A percentile compares a stretch with the other conserved stretches of the same genome.
These are phyloP conservation scores for Rosa persica DNA, from an alignment of 306 rosid species.

Conservation along the genomic window DNA sequence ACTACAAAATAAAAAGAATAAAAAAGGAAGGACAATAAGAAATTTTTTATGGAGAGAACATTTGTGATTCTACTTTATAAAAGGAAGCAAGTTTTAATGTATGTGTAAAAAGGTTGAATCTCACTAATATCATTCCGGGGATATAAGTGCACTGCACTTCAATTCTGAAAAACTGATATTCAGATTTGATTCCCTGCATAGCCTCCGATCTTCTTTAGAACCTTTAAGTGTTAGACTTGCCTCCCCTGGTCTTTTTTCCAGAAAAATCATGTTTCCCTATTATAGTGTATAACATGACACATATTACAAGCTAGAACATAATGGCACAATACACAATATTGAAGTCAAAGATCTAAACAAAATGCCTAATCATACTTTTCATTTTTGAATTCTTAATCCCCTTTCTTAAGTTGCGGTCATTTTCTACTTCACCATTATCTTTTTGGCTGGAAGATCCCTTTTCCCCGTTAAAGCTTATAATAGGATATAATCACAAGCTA, in stretches of 20 bases:
- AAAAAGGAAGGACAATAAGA: background rate
- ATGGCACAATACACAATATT: background rate
- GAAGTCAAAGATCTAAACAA: background rate
- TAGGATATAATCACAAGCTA: background rate
- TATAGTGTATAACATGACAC: background rate
- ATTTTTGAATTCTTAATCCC: background rate
- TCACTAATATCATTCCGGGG: slow-evolving; percentile 9
- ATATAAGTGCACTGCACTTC: slow-evolving; percentile 10
- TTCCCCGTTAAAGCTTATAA: background rate
- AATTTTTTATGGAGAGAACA: background rate
- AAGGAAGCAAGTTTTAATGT: background rate
- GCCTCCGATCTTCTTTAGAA: background rate
- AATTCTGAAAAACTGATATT: slow-evolving; percentile 16
- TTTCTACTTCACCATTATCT: background rate
- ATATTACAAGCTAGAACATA: background rate
- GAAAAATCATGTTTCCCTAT: background rate
- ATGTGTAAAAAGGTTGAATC: background rate
- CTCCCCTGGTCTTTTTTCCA: background rate
- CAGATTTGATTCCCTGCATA: background rate
- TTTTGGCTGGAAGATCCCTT: background rate
- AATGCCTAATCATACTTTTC: background rate
- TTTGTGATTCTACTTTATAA: background rate
- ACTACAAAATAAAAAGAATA: background rate
- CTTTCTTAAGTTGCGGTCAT: background rate
- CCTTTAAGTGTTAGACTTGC: background rate